Evolutionary conservation across 2,329 filamentous ascomycete genomes (phyloP), one percentile per base, ranked within the genome.

Genomic region (Calonectria montana): DNA sequence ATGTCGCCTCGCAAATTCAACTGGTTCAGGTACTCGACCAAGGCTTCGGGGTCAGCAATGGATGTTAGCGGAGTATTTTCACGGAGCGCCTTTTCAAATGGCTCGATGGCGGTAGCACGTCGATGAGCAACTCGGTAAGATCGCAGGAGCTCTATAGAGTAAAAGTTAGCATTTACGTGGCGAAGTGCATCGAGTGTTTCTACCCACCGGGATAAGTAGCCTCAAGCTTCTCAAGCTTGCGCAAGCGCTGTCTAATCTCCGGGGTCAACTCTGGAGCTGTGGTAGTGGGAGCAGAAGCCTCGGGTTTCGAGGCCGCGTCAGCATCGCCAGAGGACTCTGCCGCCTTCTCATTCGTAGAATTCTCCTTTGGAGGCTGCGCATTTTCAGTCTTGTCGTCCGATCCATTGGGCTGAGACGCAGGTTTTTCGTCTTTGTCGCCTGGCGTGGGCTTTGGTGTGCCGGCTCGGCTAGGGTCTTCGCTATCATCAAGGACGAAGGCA

Each of bases 81-180:
- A 78, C 95, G 94, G 9, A 99, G 88, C 0, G 94, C 92, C 67
- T 94, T 93, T 84, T 99, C 97, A 82, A 99, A 99, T 0, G 95
- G 94, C 80, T 98, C 97, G 79, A 98, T 97, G 3, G 94, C 91
- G 15, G 94, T 91, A 48, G 96, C 94, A 64, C 95, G 92, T 69
- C 94, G 91, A 85, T 99, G 96, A 21, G 97, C 97, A 75, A 96
- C 92, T 73, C 95, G 91, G 84, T 99, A 99, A 10, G 96, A 98
- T 69, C 95, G 93, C 62, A 98, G 87, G 1, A 99, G 88, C 80
- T 98, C 96, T 63, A 61, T 15, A 39, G 8, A 21, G 13, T 43
- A 18, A 23, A 57, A 37, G 57, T 53, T 75, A 62, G 74, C 69
- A 41, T 37, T 35, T 50, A 61, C 18, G 3, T 48, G 62, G 25